Evolutionary conservation across 192 early-diverging fungal species (phyloP), one percentile per base, ranked within the genome.

Genomic region (Coemansia sp.): DNA sequence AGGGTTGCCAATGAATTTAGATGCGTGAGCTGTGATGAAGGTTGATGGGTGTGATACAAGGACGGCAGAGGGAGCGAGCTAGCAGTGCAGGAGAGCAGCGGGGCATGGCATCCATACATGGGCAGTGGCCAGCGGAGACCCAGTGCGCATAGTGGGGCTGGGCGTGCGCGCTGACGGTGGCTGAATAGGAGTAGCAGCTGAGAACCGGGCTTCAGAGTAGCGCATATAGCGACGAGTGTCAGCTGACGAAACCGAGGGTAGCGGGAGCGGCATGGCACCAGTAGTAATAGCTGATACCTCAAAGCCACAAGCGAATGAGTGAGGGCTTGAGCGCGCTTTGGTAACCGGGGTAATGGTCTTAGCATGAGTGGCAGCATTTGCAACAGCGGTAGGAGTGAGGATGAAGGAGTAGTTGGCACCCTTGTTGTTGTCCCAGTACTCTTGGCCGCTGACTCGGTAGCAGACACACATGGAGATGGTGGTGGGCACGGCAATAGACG

Each of bases 371-470:
- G 57, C 2, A 16, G 24, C 37, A 21, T n/a, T 42, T 35, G 38
- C 40, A 1, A 26, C 26, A 36, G 43, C 16, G 10, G 26, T 18
- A 23, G 40, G 20, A 0, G 28, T 21, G 26, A 83, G 39, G 42
- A 67, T 78, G 60, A 93, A 84, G 62, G 85, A 75, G 84, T 95
- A 94, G 84, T 98, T 95, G 53, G 77, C 73, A 46, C 92, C 91
- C 48, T 75, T 71, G 86, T 98, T 96, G 76, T 95, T 98, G 84
- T 98, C 96, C 96, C 96, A 98, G 76, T 85, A 86, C 69, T 91
- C 90, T 20, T 83, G 78, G 39, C 86, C 88, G 60, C 77, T 73
- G 34, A 95, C 93, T 8, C 73, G 73, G 65, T 93, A 95, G 31
- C 84, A 70, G 5, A 91, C 82, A 13, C 87, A 88, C 62, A 91